Conservation (phyloP, 176 grass and related monocot genomes). For the Areca catechu region DNA sequence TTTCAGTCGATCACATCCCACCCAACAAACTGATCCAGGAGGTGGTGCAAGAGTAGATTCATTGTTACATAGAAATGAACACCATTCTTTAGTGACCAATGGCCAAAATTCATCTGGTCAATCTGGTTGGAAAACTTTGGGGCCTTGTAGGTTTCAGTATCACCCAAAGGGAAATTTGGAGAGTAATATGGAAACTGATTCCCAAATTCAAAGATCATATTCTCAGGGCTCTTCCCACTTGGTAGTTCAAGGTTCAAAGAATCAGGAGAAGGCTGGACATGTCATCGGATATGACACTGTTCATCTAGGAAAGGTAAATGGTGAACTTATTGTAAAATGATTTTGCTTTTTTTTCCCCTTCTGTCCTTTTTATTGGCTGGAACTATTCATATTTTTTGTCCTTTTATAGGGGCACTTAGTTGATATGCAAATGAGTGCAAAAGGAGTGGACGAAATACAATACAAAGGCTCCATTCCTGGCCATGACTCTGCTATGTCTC, state of each 20-base stretch:
- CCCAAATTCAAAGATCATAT: conserved; percentile 25
- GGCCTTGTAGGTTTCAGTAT: conserved; percentile 47
- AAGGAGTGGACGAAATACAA: conserved; percentile 50
- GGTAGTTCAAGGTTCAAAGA: conserved; percentile 37
- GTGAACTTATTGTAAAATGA: conserved; percentile 7
- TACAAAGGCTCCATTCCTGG: conserved; percentile 32
- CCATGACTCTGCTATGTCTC: conserved; percentile 36
- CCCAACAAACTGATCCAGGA: conserved; percentile 27
- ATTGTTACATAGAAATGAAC: conserved; percentile 28
- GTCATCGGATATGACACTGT: conserved; percentile 36
- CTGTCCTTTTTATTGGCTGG: conserved; percentile 1
- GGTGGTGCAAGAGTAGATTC: conserved; percentile 35
- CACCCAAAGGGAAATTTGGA: conserved; percentile 40
- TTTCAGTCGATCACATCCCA: conserved; percentile 25
- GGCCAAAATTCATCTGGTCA: conserved; percentile 21
- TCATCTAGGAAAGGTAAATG: conserved; percentile 37
- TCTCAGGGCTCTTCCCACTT: conserved; percentile 34
- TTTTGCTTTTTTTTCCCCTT: background rate
- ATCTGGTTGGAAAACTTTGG: conserved; percentile 36
- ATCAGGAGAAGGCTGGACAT: conserved; percentile 37
- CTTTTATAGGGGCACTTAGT: conserved; percentile 14
- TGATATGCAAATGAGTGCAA: conserved; percentile 46
- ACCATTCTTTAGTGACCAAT: conserved; percentile 8
- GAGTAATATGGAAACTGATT: conserved; percentile 43
- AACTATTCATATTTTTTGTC: background rate